These are phyloP conservation scores for Monosporozyma siamensis DNA, from an alignment of 805 yeast genomes.

Conservation along the genomic window DNA sequence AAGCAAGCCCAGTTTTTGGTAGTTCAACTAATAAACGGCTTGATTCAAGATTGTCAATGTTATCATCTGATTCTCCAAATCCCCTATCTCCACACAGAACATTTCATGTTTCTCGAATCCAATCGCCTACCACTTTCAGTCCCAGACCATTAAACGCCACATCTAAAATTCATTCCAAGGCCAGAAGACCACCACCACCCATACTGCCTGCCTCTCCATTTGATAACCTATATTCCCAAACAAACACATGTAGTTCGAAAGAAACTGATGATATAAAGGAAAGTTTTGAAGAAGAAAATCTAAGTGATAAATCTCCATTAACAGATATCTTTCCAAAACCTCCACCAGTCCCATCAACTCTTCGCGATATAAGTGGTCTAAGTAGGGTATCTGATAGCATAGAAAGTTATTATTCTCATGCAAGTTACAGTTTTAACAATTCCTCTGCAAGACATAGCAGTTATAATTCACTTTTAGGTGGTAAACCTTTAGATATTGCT, in stretches of 20 bases:
- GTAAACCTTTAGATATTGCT: constrained; percentile 25
- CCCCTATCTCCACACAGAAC: not conserved
- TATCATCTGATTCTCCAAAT: not conserved
- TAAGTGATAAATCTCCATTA: no score
- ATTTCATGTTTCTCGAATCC: not conserved
- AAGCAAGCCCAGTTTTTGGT: not conserved
- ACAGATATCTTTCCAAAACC: constrained; percentile 9
- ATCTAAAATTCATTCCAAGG: constrained; percentile 5
- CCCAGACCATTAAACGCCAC: constrained; percentile 22
- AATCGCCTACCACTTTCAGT: not conserved
- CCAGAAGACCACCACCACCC: constrained; percentile 22
- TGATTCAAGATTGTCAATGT: not conserved
- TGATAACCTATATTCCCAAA: not conserved
- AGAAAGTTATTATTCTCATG: constrained; percentile 27
- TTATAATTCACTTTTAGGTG: constrained; percentile 27
- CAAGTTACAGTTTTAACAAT: constrained; percentile 29
- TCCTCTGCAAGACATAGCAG: constrained; percentile 26
- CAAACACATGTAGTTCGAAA: not conserved
- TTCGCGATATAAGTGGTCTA: constrained; percentile 19
- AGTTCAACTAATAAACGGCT: not conserved
- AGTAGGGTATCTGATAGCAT: constrained; percentile 24
- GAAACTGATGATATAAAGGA: not conserved
- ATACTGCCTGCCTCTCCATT: constrained; percentile 7
- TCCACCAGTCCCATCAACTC: constrained; percentile 13
- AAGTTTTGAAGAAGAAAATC: no score